Evolutionary conservation across 768 basidiomycete species (phyloP), one percentile per base, ranked within the genome.

Genomic region (Amanita jacksonii): DNA sequence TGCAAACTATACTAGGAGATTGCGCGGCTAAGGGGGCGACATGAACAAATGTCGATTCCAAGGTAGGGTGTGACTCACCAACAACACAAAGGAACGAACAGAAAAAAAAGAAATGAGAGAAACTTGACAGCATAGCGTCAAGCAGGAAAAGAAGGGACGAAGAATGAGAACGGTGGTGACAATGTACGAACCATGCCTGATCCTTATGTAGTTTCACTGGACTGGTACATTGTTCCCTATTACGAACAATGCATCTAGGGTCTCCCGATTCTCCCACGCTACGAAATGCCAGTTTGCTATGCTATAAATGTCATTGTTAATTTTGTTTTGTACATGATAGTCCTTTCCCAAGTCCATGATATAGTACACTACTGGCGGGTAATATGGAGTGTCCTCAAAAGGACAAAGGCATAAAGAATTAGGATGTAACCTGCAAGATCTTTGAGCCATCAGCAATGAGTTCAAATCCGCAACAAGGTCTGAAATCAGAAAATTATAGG

Each of bases 1-100:
- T 68, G 71, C 86, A 89, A 46, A 89, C 69, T 46, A 88, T 78
- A 54, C 68, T 70, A 63, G 72, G 68, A 60, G 69, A 64, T 61
- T 80, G 77, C 47, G 80, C 79, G 56, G 67, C 75, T 78, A 3
- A 40, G n/a, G n/a, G n/a, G n/a, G n/a, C n/a, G n/a, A 30, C 20
- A 45, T 52, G 25, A 43, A 49, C 13, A 45, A 34, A 27, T 46
- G 46, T 16, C 19, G n/a, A 22, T 20, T 33, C 24, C 37, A 22
- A 13, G n/a, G 25, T 13, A 22, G 38, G 41, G 31, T 5, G n/a
- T 7, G 27, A 60, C 69, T 58, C 53, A 70, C 69, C 59, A 57
- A 59, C 65, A 58, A 55, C 59, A 50, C 53, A 48, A 41, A 64
- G 53, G 51, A 49, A 64, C 40, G 46, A 51, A 57, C 48, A 64